These are phyloP conservation scores for Phytopythium kandeliae DNA, from an alignment of 352 stramenopile species.

Conservation along the genomic window DNA sequence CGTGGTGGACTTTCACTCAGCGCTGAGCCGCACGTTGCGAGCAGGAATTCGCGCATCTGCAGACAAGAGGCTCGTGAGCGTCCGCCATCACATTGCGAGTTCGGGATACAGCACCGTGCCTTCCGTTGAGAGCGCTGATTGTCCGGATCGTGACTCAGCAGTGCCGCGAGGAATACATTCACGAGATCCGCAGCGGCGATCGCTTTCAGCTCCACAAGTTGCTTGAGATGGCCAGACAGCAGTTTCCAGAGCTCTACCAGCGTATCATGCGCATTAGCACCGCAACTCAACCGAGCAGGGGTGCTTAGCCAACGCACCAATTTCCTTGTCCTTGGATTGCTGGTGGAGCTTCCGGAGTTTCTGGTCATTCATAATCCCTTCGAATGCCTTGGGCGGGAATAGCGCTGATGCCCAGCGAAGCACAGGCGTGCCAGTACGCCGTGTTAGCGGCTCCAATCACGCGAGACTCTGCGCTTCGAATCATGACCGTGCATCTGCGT, in stretches of 20 bases:
- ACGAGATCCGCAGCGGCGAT: slow-evolving; percentile 29
- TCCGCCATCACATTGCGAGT: neutral
- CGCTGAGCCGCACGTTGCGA: slow-evolving; percentile 32
- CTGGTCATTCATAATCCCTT: slow-evolving; percentile 78
- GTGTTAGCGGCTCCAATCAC: neutral
- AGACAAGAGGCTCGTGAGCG: neutral
- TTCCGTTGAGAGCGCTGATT: slow-evolving; percentile 69
- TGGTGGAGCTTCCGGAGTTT: slow-evolving; percentile 76
- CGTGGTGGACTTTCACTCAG: slow-evolving; percentile 12
- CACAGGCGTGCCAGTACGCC: neutral
- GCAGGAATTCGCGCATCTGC: slow-evolving; percentile 63
- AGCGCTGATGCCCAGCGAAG: slow-evolving; percentile 40
- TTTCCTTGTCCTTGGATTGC: slow-evolving; percentile 61
- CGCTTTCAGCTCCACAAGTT: slow-evolving; percentile 37
- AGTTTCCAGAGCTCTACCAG: slow-evolving; percentile 64
- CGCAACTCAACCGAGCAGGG: too few species aligned
- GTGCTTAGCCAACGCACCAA: slow-evolving; percentile 20
- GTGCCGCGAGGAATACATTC: slow-evolving; percentile 42
- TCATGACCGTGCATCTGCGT: too few species aligned
- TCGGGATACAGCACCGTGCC: slow-evolving; percentile 13
- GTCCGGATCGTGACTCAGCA: slow-evolving; percentile 44
- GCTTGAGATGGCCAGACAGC: slow-evolving; percentile 48
- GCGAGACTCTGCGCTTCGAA: too few species aligned
- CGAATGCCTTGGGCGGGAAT: slow-evolving; percentile 65
- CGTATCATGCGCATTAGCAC: too few species aligned